Base-by-base conservation (phyloP, 1,284 basidiomycete genomes). In the Leucoagaricus sp. region DNA sequence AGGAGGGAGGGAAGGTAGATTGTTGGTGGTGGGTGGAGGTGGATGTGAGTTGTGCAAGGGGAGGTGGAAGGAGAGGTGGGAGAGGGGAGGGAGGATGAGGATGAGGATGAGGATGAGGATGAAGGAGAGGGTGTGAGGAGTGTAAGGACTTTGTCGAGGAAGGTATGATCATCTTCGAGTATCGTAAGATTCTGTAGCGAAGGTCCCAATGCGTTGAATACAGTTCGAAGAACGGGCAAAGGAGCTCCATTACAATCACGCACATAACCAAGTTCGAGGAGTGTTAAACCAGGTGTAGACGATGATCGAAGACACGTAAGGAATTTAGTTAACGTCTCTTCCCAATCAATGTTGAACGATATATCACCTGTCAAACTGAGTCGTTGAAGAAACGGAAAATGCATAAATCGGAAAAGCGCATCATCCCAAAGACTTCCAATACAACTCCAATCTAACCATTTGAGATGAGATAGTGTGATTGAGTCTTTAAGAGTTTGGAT, bases 361-460 rank as follows among this genome's bases (percentile, higher is more conserved):
- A 29, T 21, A 12, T 55, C 47, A 6, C 54, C 54, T 3, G 36
- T 44, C 17, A 55, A 31, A 29, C 38, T 49, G 15, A 55, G 29
- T 4, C 29, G 23, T 4, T 28, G 26, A 8, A 55, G 36, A 26
- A 29, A 41, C 19, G 54, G 54, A n/a, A 55, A 40, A 29, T 48
- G 38, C 23, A 44, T 36, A 40, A 42, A 25, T 49, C 41, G 45
- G 47, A 55, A 55, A 28, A 55, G 48, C 12, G 48, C 40, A 21
- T 49, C 46, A 40, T 55, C 54, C 54, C 54, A 55, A 21, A 44
- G 13, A 33, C 54, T 49, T 5, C 38, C 38, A 4, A 55, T 33
- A 17, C 47, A 55, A 13, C 26, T 15, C 54, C 54, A 55, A 12
- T 55, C 54, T 21, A 55, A 40, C 36, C 48, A 49, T 36, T 26